Evolutionary conservation across 2,329 filamentous ascomycete genomes (phyloP).

Genomic region (Hypoxylon sp.): DNA sequence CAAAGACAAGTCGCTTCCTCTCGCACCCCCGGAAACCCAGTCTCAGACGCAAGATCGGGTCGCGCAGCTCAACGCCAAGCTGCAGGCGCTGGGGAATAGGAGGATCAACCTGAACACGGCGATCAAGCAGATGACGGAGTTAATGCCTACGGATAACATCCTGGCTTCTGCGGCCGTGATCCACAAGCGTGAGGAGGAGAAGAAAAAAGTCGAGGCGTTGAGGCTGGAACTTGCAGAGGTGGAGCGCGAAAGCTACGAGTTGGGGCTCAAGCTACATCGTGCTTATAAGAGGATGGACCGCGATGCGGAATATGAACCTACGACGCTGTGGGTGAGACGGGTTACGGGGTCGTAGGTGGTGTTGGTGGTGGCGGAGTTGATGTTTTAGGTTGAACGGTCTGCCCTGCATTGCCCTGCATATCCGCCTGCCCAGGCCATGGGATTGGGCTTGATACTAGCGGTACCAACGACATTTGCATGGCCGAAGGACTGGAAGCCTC

Average conservation of each 20-base stretch:
- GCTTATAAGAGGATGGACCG: slow-evolving; percentile 83
- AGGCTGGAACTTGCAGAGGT: slow-evolving; percentile 79
- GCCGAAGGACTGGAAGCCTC: background rate
- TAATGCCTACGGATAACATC: slow-evolving; percentile 80
- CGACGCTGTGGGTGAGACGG: slow-evolving; percentile 82
- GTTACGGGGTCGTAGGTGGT: slow-evolving; percentile 68
- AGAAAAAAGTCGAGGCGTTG: slow-evolving; percentile 76
- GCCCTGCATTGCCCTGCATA: background rate
- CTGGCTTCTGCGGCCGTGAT: slow-evolving; percentile 76
- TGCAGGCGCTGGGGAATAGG: slow-evolving; percentile 75
- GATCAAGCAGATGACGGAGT: slow-evolving; percentile 82
- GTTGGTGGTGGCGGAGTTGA: background rate
- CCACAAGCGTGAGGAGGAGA: slow-evolving; percentile 69
- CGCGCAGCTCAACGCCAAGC: slow-evolving; percentile 74
- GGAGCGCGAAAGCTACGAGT: slow-evolving; percentile 81
- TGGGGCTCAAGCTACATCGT: slow-evolving; percentile 80
- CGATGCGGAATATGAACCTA: slow-evolving; percentile 74
- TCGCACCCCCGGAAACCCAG: slow-evolving; percentile 67
- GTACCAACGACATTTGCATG: background rate
- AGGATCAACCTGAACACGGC: slow-evolving; percentile 79
- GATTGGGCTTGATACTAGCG: background rate
- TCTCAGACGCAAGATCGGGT: slow-evolving; percentile 74
- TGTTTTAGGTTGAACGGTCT: background rate
- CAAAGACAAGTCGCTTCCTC: slow-evolving; percentile 74
- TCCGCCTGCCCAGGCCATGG: background rate